A percentile compares a stretch with the other conserved stretches of the same genome.
phyloP scores from a whole-genome alignment of 2,329 filamentous ascomycete species.

The Sporothrix curviconia region DNA sequence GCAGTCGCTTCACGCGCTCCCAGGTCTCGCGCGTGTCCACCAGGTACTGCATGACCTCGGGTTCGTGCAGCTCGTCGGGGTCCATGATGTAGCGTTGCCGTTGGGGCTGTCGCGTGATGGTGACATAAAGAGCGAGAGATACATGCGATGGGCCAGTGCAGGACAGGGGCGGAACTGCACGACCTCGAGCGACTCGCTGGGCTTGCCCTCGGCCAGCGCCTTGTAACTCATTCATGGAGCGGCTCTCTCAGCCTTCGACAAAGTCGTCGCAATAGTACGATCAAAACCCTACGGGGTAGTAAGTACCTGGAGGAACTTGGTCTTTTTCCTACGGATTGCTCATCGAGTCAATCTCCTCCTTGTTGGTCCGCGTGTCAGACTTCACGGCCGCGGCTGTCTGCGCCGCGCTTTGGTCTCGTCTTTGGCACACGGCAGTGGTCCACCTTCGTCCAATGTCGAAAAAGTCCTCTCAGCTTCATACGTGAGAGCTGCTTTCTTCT shows the following conservation, averaged over 20 bases:
- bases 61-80: slow-evolving; percentile 75
- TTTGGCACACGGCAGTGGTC: slow-evolving; percentile 45
- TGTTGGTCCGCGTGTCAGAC: slow-evolving; percentile 74
- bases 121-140: slow-evolving; percentile 88
- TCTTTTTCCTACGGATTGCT: slow-evolving; percentile 61
- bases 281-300: slow-evolving; percentile 96
- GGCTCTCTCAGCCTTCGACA: slow-evolving; percentile 63
- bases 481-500: slow-evolving; percentile 84
- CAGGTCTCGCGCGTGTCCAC: slow-evolving; percentile 75
- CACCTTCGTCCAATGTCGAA: slow-evolving; percentile 90
- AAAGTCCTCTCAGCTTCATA: slow-evolving; percentile 88
- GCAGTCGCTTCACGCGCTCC: slow-evolving; percentile 64
- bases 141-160: slow-evolving; percentile 83
- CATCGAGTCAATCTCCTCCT: slow-evolving; percentile 78
- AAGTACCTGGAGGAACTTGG: slow-evolving; percentile 66
- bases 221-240: slow-evolving; percentile 52
- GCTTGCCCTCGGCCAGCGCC: slow-evolving; percentile 47
- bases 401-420: not conserved
- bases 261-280: slow-evolving; percentile 76
- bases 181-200: slow-evolving; percentile 49
- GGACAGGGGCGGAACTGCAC: slow-evolving; percentile 71
- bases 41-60: slow-evolving; percentile 82
- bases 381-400: slow-evolving; percentile 59
- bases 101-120: slow-evolving; percentile 53
- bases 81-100: slow-evolving; percentile 55